These are phyloP conservation scores for Aureobasidium namibiae DNA, from an alignment of 2,329 filamentous ascomycete species.

Conservation along the genomic window DNA sequence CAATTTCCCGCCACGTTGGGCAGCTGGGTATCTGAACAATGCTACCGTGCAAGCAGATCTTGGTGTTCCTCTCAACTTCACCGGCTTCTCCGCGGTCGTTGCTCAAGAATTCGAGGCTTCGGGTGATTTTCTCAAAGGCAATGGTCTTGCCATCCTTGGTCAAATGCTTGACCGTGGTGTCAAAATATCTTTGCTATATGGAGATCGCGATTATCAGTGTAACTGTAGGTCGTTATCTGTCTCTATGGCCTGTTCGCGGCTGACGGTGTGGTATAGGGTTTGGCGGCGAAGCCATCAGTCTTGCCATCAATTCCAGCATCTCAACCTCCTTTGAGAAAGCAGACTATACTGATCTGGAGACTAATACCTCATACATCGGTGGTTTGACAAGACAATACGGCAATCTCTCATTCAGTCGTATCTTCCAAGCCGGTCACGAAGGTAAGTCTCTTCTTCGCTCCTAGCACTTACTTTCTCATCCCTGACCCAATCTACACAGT, in stretches of 20 bases:
- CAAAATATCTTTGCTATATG: conserved; percentile 64
- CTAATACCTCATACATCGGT: conserved; percentile 21
- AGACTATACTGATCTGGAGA: conserved; percentile 25
- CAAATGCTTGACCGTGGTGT: conserved; percentile 34
- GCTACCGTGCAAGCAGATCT: conserved; percentile 49
- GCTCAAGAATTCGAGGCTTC: conserved; percentile 31
- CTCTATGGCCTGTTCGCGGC: not conserved
- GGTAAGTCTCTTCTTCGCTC: not conserved
- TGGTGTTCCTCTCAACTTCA: conserved; percentile 41
- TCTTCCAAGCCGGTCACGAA: conserved; percentile 27
- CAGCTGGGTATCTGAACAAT: conserved; percentile 46
- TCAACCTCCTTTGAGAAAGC: conserved; percentile 18
- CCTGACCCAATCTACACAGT: conserved; percentile 20
- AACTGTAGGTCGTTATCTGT: conserved; percentile 33
- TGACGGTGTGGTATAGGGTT: conserved; percentile 14
- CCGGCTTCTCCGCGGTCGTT: conserved; percentile 21
- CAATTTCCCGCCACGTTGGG: not conserved
- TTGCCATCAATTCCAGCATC: conserved; percentile 21
- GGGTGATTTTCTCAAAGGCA: conserved; percentile 37
- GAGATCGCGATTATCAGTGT: conserved; percentile 50
- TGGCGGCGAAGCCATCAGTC: conserved; percentile 22
- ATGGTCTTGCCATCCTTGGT: conserved; percentile 31
- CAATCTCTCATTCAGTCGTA: conserved; percentile 27
- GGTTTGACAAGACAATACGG: conserved; percentile 28
- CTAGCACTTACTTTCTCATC: not conserved